phyloP scores from a whole-genome alignment of 164 flowering plant species.

The Umbilicus rupestris region DNA sequence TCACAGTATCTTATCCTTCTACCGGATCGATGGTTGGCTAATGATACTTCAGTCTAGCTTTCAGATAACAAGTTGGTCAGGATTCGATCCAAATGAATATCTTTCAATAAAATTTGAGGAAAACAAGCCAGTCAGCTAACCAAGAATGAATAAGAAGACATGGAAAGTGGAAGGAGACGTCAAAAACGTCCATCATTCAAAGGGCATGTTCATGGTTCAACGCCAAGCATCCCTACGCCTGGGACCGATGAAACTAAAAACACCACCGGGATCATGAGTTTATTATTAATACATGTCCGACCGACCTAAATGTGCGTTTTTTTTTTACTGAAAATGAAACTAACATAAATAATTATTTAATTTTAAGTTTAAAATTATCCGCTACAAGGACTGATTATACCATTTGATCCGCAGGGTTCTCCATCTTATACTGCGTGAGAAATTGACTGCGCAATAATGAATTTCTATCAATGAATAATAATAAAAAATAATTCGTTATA shows the following conservation, averaged over 20 bases:
- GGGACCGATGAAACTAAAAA: too few species aligned
- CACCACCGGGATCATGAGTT: too few species aligned
- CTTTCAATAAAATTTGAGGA: constrained; percentile 41
- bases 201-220: constrained; percentile 35
- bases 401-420: neutral
- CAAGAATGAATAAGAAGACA: constrained; percentile 58
- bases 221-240: constrained; percentile 25
- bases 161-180: constrained; percentile 67
- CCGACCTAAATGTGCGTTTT: too few species aligned
- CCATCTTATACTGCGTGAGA: neutral
- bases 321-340: too few species aligned
- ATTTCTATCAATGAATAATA: too few species aligned
- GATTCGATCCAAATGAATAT: too few species aligned
- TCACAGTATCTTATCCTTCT: too few species aligned
- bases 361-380: too few species aligned
- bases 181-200: constrained; percentile 20
- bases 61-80: constrained; percentile 79
- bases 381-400: neutral
- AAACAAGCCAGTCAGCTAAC: constrained; percentile 69
- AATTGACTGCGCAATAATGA: neutral
- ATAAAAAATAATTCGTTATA: neutral
- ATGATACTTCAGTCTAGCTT: neutral
- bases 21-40: too few species aligned
- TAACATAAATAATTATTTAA: too few species aligned
- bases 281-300: too few species aligned